A percentile compares a stretch with the other conserved stretches of the same genome.
These are phyloP conservation scores for Lachancea dasiensis DNA, from an alignment of 805 yeast species.

Conservation along the genomic window DNA sequence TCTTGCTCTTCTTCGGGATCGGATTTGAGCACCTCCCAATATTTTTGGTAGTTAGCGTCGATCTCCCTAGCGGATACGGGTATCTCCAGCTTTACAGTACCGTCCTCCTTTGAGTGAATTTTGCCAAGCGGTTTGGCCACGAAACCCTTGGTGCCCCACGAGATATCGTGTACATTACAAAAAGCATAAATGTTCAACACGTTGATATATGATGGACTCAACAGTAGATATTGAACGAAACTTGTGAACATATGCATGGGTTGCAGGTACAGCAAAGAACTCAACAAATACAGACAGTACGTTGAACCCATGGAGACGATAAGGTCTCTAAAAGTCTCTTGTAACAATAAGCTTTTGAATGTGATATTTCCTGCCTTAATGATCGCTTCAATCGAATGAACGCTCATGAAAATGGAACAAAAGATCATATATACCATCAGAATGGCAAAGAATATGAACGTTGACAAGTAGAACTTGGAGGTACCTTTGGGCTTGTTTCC, in stretches of 20 bases:
- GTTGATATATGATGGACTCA: slow-evolving; percentile 87
- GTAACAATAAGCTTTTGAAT: slow-evolving; percentile 47
- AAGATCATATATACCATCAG: slow-evolving; percentile 85
- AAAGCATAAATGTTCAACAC: slow-evolving; percentile 91
- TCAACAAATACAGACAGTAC: slow-evolving; percentile 53
- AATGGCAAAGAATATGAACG: slow-evolving; percentile 76
- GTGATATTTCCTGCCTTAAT: slow-evolving; percentile 31
- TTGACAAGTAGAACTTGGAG: slow-evolving; percentile 62
- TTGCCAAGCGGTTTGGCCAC: slow-evolving; percentile 72
- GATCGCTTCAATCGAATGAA: slow-evolving; percentile 56
- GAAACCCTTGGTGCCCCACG: slow-evolving; percentile 96
- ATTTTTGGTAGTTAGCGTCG: slow-evolving; percentile 63
- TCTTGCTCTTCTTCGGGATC: slow-evolving; percentile 35
- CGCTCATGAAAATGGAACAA: slow-evolving; percentile 78
- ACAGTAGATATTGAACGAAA: slow-evolving; percentile 71
- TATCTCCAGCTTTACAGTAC: slow-evolving; percentile 60
- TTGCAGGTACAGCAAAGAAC: slow-evolving; percentile 76
- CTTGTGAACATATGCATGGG: slow-evolving; percentile 93
- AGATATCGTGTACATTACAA: slow-evolving; percentile 91
- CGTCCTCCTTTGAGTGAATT: slow-evolving; percentile 64
- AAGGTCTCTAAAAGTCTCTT: slow-evolving; percentile 75
- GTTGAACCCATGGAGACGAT: slow-evolving; percentile 83
- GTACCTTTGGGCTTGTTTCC: slow-evolving; percentile 96
- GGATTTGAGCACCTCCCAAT: slow-evolving; percentile 51
- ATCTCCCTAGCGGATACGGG: slow-evolving; percentile 76